These are phyloP conservation scores for Pythium dissimile DNA, from an alignment of 352 stramenopile genomes.

Conservation along the genomic window DNA sequence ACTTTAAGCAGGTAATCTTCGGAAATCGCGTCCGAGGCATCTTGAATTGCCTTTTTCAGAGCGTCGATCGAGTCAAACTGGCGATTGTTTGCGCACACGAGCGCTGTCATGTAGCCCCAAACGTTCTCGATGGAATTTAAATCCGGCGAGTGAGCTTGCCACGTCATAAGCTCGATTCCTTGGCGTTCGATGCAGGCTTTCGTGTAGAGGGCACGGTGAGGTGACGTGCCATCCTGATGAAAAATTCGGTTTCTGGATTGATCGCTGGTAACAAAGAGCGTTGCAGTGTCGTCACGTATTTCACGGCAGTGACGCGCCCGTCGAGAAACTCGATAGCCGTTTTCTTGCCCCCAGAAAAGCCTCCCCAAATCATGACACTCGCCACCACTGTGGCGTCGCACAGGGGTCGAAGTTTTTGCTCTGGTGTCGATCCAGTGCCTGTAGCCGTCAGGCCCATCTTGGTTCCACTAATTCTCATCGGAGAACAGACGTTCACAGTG, in stretches of 20 bases:
- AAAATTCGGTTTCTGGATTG: background rate
- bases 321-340: background rate
- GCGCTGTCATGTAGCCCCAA: too few species aligned
- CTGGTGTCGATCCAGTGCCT: background rate
- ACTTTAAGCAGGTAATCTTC: too few species aligned
- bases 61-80: too few species aligned
- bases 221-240: background rate
- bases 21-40: too few species aligned
- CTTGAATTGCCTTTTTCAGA: too few species aligned
- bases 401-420: background rate
- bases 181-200: background rate
- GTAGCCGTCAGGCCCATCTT: conserved; percentile 5
- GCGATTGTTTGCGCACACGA: too few species aligned
- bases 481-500: background rate
- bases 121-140: too few species aligned
- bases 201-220: background rate
- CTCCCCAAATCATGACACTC: conserved; percentile 2
- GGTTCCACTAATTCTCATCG: conserved; percentile 9
- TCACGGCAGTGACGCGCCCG: background rate
- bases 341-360: background rate
- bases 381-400: conserved; percentile 2
- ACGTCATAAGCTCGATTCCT: too few species aligned
- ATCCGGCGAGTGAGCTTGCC: too few species aligned
- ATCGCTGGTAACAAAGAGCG: background rate
- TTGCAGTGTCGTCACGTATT: background rate